These are phyloP conservation scores for Lactarius akahatsu DNA, from an alignment of 768 basidiomycete species.

Conservation along the genomic window DNA sequence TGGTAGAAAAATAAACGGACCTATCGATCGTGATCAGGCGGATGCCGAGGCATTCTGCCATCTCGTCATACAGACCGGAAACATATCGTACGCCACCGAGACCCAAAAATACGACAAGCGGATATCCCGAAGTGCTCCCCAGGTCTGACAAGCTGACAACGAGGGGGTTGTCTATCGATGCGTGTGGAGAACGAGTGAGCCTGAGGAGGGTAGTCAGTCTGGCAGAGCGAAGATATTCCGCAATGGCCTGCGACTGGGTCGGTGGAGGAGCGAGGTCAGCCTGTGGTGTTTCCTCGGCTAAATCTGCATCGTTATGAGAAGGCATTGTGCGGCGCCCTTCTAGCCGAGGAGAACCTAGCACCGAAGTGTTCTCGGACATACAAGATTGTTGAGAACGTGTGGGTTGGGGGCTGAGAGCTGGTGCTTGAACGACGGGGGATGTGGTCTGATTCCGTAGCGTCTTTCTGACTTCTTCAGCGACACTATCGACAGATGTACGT, in stretches of 20 bases:
- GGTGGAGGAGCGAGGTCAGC: conserved; percentile 46
- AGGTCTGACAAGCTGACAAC: conserved; percentile 93
- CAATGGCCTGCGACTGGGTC: conserved; percentile 67
- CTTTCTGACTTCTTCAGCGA: conserved; percentile 76
- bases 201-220: conserved; percentile 79
- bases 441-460: conserved; percentile 61
- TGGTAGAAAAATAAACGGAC: conserved; percentile 39
- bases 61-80: conserved; percentile 94
- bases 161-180: conserved; percentile 69
- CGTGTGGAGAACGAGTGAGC: conserved; percentile 78
- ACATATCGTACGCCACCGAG: conserved; percentile 93
- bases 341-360: conserved; percentile 12
- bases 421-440: conserved; percentile 40
- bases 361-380: conserved; percentile 27
- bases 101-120: conserved; percentile 90
- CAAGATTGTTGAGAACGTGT: conserved; percentile 32
- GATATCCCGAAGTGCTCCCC: conserved; percentile 80
- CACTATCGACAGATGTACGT: conserved; percentile 85
- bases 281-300: conserved; percentile 40
- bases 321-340: conserved; percentile 12
- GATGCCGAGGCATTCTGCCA: conserved; percentile 84
- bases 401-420: conserved; percentile 32
- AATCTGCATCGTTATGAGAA: conserved; percentile 27
- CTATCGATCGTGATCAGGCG: conserved; percentile 93
- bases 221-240: conserved; percentile 83